A percentile compares a stretch with the other conserved stretches of the same genome.
phyloP scores from a whole-genome alignment of 768 basidiomycete genomes.

The Lactifluus echinatus region DNA sequence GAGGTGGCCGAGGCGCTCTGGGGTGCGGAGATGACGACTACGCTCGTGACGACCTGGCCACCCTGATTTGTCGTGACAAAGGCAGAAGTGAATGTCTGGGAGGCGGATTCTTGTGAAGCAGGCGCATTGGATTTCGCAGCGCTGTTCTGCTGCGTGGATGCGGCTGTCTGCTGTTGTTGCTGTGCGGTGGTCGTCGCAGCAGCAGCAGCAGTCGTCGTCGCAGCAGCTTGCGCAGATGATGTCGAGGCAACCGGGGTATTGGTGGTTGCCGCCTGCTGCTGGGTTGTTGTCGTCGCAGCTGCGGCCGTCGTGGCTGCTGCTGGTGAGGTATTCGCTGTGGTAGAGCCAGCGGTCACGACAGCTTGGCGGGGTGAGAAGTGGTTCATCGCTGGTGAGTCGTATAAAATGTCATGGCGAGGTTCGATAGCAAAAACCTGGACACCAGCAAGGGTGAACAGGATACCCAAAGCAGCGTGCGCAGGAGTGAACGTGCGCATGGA shows the following conservation, averaged over 20 bases:
- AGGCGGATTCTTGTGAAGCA: background rate
- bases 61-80: constrained; percentile 25
- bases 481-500: constrained; percentile 23
- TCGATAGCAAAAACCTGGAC: constrained; percentile 24
- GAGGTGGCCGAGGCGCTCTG: constrained; percentile 19
- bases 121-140: background rate
- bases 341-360: background rate
- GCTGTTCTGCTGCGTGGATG: background rate
- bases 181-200: constrained; percentile 3
- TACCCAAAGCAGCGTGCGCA: constrained; percentile 22
- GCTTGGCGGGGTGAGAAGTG: constrained; percentile 17
- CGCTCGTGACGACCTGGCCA: constrained; percentile 27
- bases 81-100: constrained; percentile 7
- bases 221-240: background rate
- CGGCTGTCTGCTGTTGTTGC: background rate
- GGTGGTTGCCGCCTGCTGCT: background rate
- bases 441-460: constrained; percentile 25
- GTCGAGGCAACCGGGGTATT: constrained; percentile 1
- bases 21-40: constrained; percentile 13
- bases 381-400: background rate
- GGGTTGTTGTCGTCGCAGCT: background rate
- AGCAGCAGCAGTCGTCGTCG: constrained; percentile 15
- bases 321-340: background rate
- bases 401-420: constrained; percentile 21
- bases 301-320: background rate